These are phyloP conservation scores for Brasilioporus rufonigricans DNA, from an alignment of 768 basidiomycete genomes.

Conservation along the genomic window DNA sequence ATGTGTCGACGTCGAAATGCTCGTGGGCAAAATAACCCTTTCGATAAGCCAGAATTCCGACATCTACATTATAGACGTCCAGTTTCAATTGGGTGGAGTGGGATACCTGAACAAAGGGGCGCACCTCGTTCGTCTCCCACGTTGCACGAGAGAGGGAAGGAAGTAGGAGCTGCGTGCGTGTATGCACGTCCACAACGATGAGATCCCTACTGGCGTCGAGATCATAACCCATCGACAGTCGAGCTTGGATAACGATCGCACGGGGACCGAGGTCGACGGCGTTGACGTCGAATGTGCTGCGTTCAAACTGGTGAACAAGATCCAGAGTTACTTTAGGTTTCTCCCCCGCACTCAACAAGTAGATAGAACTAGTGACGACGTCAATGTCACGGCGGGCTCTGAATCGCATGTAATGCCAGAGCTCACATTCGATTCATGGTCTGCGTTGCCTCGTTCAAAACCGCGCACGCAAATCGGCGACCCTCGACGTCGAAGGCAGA, in stretches of 20 bases:
- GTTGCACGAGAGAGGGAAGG: neutral
- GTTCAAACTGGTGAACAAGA: conserved; percentile 16
- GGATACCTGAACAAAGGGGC: neutral
- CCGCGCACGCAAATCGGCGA: neutral
- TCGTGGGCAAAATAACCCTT: neutral
- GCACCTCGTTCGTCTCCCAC: conserved; percentile 3
- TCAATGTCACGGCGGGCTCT: neutral
- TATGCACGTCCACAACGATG: neutral
- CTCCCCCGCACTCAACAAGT: conserved; percentile 1
- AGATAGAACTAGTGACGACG: conserved; percentile 4
- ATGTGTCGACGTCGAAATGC: conserved; percentile 23
- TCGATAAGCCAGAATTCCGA: neutral
- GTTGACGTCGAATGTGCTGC: neutral
- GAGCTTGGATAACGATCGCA: neutral
- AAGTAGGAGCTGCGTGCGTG: neutral
- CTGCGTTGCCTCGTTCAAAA: neutral
- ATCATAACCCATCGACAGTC: no score
- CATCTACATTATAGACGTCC: neutral
- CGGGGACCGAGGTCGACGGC: neutral
- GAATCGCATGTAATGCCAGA: no score
- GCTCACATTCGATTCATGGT: neutral
- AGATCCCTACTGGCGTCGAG: neutral
- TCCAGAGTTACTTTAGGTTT: conserved; percentile 5
- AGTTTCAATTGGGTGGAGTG: neutral
- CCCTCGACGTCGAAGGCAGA: neutral